Conservation (phyloP, 2,329 filamentous ascomycete species). For the Paracorniculantispora psalliotae region DNA sequence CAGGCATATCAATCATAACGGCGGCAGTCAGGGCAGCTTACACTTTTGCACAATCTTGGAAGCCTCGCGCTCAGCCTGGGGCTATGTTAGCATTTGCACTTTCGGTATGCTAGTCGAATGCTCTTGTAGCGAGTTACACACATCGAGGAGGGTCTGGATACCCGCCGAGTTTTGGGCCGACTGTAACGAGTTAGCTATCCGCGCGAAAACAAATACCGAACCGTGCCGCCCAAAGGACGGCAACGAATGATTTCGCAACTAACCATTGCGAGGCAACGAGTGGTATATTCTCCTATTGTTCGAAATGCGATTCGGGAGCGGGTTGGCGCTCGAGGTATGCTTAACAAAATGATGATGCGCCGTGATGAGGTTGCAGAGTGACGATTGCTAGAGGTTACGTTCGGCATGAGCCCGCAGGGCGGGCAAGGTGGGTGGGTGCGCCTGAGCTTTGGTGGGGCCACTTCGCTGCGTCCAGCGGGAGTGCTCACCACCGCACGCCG, state of each 20-base stretch:
- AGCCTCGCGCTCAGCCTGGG: constrained; percentile 90
- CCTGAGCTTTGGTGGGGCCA: constrained; percentile 9
- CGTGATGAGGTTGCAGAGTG: background rate
- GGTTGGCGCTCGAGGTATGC: background rate
- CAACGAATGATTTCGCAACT: background rate
- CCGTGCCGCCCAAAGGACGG: background rate
- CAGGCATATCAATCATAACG: background rate
- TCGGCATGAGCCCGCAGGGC: background rate
- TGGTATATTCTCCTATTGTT: background rate
- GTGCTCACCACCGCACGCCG: background rate
- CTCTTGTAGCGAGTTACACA: constrained; percentile 46
- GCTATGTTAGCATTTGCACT: constrained; percentile 4
- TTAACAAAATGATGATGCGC: background rate
- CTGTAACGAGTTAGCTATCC: constrained; percentile 44
- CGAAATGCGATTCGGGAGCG: background rate
- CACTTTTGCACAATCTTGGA: constrained; percentile 99
- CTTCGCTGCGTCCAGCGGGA: background rate
- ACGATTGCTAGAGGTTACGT: background rate
- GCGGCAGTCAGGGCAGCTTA: constrained; percentile 36
- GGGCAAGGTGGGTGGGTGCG: background rate
- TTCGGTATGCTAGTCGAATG: background rate
- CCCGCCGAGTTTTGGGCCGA: constrained; percentile 97
- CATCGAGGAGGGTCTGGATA: constrained; percentile 98
- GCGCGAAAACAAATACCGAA: constrained; percentile 9
- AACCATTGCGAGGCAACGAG: background rate